These are phyloP conservation scores for Yamadazyma blattariae DNA, from an alignment of 1,139 yeast genomes.

Conservation along the genomic window DNA sequence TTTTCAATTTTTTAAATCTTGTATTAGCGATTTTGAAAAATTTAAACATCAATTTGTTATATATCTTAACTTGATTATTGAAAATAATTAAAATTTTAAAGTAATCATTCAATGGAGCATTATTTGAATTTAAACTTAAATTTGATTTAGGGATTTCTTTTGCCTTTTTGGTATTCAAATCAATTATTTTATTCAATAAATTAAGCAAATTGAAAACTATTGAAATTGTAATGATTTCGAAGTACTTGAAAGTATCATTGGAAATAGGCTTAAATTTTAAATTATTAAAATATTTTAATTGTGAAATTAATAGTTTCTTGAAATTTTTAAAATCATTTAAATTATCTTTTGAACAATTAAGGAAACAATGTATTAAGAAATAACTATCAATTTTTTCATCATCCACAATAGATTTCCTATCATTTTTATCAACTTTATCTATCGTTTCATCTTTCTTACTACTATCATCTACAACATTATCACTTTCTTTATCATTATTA, in stretches of 20 bases:
- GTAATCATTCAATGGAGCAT: too few species aligned
- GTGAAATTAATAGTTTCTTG: slow-evolving; percentile 19
- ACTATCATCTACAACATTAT: too few species aligned
- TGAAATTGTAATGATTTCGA: slow-evolving; percentile 28
- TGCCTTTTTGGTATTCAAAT: too few species aligned
- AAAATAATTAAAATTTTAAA: slow-evolving; percentile 17
- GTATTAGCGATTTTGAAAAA: slow-evolving; percentile 11
- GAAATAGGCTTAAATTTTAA: slow-evolving; percentile 15
- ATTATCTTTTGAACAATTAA: slow-evolving; percentile 24
- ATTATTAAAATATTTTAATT: slow-evolving; percentile 24
- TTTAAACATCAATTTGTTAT: slow-evolving; percentile 24
- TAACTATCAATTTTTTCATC: too few species aligned
- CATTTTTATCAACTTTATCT: neutral
- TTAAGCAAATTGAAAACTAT: slow-evolving; percentile 7
- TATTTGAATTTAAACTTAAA: slow-evolving; percentile 8
- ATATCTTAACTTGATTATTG: slow-evolving; percentile 33
- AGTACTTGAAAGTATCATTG: slow-evolving; percentile 14
- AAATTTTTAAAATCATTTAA: slow-evolving; percentile 12
- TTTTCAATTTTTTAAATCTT: slow-evolving; percentile 13
- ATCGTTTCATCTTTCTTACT: too few species aligned
- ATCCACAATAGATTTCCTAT: slow-evolving; percentile 1
- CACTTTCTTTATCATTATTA: too few species aligned
- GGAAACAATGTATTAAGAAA: slow-evolving; percentile 30
- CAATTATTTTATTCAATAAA: slow-evolving; percentile 1
- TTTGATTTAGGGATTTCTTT: too few species aligned